A percentile compares a stretch with the other conserved stretches of the same genome.
phyloP scores from a whole-genome alignment of 176 grass and related monocot genomes.

The Aegilops speltoides region DNA sequence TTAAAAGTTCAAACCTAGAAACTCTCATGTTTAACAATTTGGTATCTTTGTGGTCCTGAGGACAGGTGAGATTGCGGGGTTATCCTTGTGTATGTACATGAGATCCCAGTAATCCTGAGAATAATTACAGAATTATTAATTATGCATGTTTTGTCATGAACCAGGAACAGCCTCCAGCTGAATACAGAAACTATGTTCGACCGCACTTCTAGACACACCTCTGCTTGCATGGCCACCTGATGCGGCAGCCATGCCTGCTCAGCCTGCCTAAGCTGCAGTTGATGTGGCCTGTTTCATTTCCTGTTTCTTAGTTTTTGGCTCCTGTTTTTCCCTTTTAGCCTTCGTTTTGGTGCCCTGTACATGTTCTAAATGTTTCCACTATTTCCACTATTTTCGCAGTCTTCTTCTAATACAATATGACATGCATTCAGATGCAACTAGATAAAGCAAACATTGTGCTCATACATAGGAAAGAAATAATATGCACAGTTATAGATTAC shows the following conservation, averaged over 20 bases:
- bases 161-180: background rate
- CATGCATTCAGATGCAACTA: background rate
- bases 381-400: background rate
- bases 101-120: conserved; percentile 4
- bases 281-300: background rate
- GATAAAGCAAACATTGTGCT: background rate
- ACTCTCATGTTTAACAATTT: background rate
- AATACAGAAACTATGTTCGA: background rate
- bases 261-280: background rate
- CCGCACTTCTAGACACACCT: background rate
- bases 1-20: background rate
- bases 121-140: background rate
- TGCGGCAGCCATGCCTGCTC: background rate
- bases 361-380: background rate
- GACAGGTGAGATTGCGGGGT: background rate
- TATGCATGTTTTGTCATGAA: conserved; percentile 7
- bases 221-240: background rate
- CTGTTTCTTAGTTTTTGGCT: background rate
- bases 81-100: background rate
- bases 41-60: background rate
- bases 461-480: conserved; percentile 25
- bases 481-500: conserved; percentile 11
- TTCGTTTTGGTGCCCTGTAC: background rate
- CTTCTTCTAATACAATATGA: conserved; percentile 4
- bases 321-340: background rate